Evolutionary conservation across 805 yeast species (phyloP).

Genomic region (Ogataea zsoltii): DNA sequence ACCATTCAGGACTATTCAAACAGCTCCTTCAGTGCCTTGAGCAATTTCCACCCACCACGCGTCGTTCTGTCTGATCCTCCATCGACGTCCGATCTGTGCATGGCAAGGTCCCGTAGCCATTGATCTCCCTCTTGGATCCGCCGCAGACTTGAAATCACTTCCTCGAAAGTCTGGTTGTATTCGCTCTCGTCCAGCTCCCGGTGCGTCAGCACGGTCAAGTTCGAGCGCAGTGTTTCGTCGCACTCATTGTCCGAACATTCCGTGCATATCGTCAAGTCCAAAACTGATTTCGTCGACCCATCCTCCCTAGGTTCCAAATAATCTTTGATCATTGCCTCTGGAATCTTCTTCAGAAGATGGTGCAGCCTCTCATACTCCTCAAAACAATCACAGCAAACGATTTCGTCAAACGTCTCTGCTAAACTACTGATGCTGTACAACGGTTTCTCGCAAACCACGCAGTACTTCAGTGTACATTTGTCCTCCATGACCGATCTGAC

Average conservation of each 20-base stretch:
- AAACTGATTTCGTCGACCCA: neutral
- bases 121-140: conserved; percentile 10
- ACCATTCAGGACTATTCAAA: too few species aligned
- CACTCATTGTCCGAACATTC: neutral
- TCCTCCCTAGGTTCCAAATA: conserved; percentile 1
- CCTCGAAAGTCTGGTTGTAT: conserved; percentile 1
- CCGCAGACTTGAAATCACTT: conserved; percentile 4
- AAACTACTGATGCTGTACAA: conserved; percentile 58
- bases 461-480: conserved; percentile 42
- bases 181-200: neutral
- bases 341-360: conserved; percentile 15
- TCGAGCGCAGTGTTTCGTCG: conserved; percentile 6
- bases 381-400: conserved; percentile 65
- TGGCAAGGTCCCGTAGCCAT: neutral
- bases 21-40: too few species aligned
- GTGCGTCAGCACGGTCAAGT: neutral
- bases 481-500: conserved; percentile 19
- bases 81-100: conserved; percentile 4
- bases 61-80: neutral
- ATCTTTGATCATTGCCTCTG: conserved; percentile 1
- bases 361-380: conserved; percentile 37
- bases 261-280: conserved; percentile 1
- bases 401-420: conserved; percentile 41
- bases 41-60: too few species aligned
- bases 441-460: conserved; percentile 72